Evolutionary conservation across 305 asterid genomes (phyloP).

Genomic region (Fraxinus latifolia): DNA sequence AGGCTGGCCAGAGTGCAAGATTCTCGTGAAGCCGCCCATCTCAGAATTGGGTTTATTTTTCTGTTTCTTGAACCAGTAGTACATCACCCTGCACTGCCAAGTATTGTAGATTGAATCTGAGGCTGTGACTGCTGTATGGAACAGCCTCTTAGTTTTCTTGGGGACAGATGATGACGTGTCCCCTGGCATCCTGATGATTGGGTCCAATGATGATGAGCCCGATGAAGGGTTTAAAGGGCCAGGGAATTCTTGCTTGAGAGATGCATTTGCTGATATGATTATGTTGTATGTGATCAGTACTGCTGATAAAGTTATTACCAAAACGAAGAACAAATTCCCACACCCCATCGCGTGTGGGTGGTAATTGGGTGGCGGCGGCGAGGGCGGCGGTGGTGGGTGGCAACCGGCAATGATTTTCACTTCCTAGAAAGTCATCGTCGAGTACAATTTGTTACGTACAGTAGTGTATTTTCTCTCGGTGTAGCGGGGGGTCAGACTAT

Average conservation of each 20-base stretch:
- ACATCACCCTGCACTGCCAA: slow-evolving; percentile 93
- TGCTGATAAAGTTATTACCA: slow-evolving; percentile 61
- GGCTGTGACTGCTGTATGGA: slow-evolving; percentile 88
- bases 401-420: not conserved
- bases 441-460: not conserved
- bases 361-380: not conserved
- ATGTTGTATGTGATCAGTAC: slow-evolving; percentile 89
- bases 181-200: no score
- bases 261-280: slow-evolving; percentile 76
- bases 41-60: slow-evolving; percentile 49
- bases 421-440: not conserved
- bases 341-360: slow-evolving; percentile 47
- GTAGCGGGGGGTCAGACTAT: not conserved
- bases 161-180: slow-evolving; percentile 14
- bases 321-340: slow-evolving; percentile 69
- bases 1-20: slow-evolving; percentile 67
- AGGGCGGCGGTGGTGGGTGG: not conserved
- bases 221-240: slow-evolving; percentile 37
- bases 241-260: slow-evolving; percentile 75
- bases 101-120: slow-evolving; percentile 90
- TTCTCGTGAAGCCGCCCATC: slow-evolving; percentile 92
- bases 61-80: slow-evolving; percentile 85
- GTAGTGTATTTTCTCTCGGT: no score
- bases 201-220: not conserved
- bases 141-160: slow-evolving; percentile 47